Evolutionary conservation across 2,329 filamentous ascomycete genomes (phyloP).

Genomic region (Sporothrix phasma): DNA sequence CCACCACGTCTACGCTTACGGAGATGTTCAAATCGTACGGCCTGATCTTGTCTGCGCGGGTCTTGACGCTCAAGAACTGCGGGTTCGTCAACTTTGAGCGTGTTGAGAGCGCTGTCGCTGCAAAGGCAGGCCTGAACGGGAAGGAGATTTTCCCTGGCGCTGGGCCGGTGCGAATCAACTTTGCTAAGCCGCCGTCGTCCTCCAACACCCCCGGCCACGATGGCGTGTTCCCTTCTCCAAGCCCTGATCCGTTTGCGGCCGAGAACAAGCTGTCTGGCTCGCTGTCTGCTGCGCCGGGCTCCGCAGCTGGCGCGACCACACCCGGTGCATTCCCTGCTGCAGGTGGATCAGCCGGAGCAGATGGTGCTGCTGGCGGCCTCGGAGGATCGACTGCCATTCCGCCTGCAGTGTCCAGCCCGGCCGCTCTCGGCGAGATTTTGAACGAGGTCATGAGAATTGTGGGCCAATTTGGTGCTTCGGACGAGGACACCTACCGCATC

Average conservation of each 20-base stretch:
- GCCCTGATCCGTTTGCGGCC: slow-evolving; percentile 70
- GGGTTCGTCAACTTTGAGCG: slow-evolving; percentile 97
- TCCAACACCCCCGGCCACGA: slow-evolving; percentile 84
- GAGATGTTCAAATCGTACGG: slow-evolving; percentile 95
- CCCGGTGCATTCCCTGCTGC: slow-evolving; percentile 11
- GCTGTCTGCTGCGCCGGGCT: slow-evolving; percentile 24
- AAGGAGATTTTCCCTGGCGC: slow-evolving; percentile 98
- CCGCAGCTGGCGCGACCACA: slow-evolving; percentile 21
- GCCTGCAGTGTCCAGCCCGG: slow-evolving; percentile 50
- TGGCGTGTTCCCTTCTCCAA: slow-evolving; percentile 80
- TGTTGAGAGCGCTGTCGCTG: slow-evolving; percentile 80
- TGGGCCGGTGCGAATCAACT: slow-evolving; percentile 90
- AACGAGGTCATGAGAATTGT: slow-evolving; percentile 78
- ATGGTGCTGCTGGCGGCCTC: background rate
- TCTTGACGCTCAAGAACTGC: slow-evolving; percentile 97
- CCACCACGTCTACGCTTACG: slow-evolving; percentile 85
- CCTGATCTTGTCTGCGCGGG: slow-evolving; percentile 79
- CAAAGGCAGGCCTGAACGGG: slow-evolving; percentile 79
- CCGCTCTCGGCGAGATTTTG: slow-evolving; percentile 67
- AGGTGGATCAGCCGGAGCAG: slow-evolving; percentile 23
- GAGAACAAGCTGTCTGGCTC: slow-evolving; percentile 22
- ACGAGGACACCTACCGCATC: slow-evolving; percentile 67
- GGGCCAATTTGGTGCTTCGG: slow-evolving; percentile 73
- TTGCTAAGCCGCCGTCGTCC: slow-evolving; percentile 87
- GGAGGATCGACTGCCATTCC: slow-evolving; percentile 24